Conservation (phyloP, 1,139 yeast genomes). For the Yamadazyma oceani region DNA sequence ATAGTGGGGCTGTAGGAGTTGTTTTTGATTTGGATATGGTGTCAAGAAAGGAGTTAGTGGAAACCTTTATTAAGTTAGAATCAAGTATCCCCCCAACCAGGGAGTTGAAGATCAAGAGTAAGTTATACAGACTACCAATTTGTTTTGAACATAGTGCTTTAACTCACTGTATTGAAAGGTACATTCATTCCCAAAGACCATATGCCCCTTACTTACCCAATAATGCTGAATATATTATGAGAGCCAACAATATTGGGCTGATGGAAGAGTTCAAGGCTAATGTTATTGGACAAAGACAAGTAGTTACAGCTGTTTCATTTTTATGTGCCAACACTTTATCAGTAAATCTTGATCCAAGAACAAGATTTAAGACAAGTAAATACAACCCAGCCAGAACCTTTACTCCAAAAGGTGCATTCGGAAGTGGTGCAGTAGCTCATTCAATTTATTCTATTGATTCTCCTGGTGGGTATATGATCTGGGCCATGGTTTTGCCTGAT, state of each 20-base stretch:
- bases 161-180: conserved; percentile 5
- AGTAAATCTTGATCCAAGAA: conserved; percentile 8
- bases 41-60: conserved; percentile 1
- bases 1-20: conserved; percentile 7
- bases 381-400: conserved; percentile 8
- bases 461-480: conserved; percentile 10
- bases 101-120: conserved; percentile 5
- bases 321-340: conserved; percentile 8
- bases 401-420: conserved; percentile 8
- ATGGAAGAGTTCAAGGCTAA: conserved; percentile 7
- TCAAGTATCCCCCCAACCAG: conserved; percentile 1
- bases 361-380: conserved; percentile 8
- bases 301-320: conserved; percentile 9
- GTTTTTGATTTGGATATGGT: conserved; percentile 4
- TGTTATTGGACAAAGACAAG: conserved; percentile 7
- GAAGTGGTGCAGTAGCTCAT: conserved; percentile 9
- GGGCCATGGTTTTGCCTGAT: conserved; percentile 8
- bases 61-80: conserved; percentile 3
- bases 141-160: conserved; percentile 8
- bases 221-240: conserved; percentile 8
- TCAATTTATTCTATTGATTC: conserved; percentile 10
- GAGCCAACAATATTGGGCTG: conserved; percentile 7
- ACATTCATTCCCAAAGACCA: conserved; percentile 9
- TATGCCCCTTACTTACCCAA: conserved; percentile 9
- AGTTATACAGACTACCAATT: conserved; percentile 7